Evolutionary conservation across 2,329 filamentous ascomycete species (phyloP).

Genomic region (Huntiella abstrusa): DNA sequence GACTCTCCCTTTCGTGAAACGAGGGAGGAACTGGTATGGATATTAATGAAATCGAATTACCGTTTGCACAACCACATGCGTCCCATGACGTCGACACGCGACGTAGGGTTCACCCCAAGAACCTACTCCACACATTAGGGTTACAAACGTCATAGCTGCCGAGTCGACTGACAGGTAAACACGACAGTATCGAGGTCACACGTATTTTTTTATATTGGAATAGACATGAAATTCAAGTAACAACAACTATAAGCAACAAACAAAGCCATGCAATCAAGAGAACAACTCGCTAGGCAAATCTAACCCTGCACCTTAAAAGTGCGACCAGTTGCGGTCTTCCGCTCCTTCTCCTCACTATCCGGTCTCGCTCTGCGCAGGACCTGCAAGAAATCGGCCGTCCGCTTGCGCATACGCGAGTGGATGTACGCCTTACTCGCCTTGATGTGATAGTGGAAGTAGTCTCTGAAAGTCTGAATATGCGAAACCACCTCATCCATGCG

Average conservation of each 20-base stretch:
- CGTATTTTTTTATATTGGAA: background rate
- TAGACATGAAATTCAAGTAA: conserved; percentile 3
- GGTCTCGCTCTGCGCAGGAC: conserved; percentile 90
- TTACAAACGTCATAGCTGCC: no score
- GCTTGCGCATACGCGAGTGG: conserved; percentile 91
- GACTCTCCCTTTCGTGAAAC: no score
- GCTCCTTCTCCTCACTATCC: conserved; percentile 90
- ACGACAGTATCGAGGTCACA: no score
- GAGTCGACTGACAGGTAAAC: no score
- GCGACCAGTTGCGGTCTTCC: conserved; percentile 91
- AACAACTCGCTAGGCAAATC: conserved; percentile 15
- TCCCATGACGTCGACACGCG: no score
- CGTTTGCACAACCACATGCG: no score
- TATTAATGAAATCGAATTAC: no score
- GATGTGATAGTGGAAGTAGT: conserved; percentile 99
- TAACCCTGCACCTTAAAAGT: conserved; percentile 51
- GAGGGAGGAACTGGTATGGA: no score
- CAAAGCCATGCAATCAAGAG: conserved; percentile 9
- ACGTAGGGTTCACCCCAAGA: no score
- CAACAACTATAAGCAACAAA: conserved; percentile 1
- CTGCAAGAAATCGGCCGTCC: conserved; percentile 96
- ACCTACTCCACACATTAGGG: no score
- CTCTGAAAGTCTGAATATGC: conserved; percentile 98
- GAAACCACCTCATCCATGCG: conserved; percentile 90
- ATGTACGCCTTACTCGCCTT: conserved; percentile 99